Evolutionary conservation across 176 grass and related monocot genomes (phyloP).

Genomic region (Areca catechu): DNA sequence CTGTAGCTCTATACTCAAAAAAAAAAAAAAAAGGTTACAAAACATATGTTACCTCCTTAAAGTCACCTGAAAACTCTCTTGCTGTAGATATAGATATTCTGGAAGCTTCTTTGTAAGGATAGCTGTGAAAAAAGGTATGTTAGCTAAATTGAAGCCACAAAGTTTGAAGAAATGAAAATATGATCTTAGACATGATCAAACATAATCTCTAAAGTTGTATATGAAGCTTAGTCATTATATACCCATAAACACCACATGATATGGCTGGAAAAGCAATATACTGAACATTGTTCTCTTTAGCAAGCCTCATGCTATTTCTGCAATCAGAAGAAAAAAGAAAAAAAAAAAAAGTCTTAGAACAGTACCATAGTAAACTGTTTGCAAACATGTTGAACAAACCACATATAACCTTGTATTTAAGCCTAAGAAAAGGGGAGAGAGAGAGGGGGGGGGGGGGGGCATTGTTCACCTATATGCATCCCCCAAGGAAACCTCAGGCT

Average conservation of each 20-base stretch:
- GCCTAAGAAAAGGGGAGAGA: not conserved
- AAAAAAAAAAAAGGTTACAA: not conserved
- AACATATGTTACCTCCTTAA: constrained; percentile 58
- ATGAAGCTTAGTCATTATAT: constrained; percentile 20
- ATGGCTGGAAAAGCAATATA: constrained; percentile 91
- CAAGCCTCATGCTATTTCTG: constrained; percentile 97
- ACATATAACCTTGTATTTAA: too few relatives aligned
- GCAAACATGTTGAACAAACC: not conserved
- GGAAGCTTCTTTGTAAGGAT: constrained; percentile 71
- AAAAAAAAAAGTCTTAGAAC: constrained; percentile 1
- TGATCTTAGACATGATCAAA: constrained; percentile 1
- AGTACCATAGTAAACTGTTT: not conserved
- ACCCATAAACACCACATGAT: constrained; percentile 85
- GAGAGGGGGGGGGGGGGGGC: too few relatives aligned
- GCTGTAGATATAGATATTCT: constrained; percentile 67
- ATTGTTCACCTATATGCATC: constrained; percentile 58
- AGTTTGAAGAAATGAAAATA: not conserved
- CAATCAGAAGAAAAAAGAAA: constrained; percentile 18
- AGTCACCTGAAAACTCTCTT: constrained; percentile 41
- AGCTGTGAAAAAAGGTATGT: constrained; percentile 33
- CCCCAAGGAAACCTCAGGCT: constrained; percentile 59
- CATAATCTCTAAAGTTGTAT: not conserved
- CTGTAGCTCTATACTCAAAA: too few relatives aligned
- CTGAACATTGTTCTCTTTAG: constrained; percentile 73
- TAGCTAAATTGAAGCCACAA: not conserved